These are phyloP conservation scores for Alternaria alternata DNA, from an alignment of 2,329 filamentous ascomycete species.

Conservation along the genomic window DNA sequence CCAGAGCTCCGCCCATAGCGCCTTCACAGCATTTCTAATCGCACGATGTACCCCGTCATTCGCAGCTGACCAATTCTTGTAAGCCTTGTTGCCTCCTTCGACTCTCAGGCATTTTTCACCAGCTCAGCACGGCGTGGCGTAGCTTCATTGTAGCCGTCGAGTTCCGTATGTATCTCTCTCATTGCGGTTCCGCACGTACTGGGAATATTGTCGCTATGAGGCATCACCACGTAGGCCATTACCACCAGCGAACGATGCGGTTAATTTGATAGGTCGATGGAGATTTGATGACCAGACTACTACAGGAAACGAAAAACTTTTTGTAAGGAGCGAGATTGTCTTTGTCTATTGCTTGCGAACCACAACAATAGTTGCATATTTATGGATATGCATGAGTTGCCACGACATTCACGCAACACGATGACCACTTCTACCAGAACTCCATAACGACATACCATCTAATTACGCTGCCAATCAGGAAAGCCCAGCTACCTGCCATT, in stretches of 20 bases:
- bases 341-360: neutral
- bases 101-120: neutral
- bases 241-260: neutral
- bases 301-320: neutral
- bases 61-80: neutral
- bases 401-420: neutral
- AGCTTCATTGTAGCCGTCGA: neutral
- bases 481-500: slow-evolving; percentile 37
- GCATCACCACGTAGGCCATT: neutral
- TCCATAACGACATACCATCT: slow-evolving; percentile 35
- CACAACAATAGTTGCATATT: neutral
- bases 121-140: neutral
- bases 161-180: neutral
- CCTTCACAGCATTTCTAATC: neutral
- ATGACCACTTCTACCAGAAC: slow-evolving; percentile 8
- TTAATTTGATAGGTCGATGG: neutral
- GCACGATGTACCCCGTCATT: neutral
- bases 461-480: slow-evolving; percentile 35
- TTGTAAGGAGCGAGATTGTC: neutral
- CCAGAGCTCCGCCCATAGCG: neutral
- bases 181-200: neutral
- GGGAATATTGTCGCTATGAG: neutral
- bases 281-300: neutral
- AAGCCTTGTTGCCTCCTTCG: neutral
- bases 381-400: neutral